Conservation (phyloP, 129 eudicot genomes). For the Flaveria bidentis region DNA sequence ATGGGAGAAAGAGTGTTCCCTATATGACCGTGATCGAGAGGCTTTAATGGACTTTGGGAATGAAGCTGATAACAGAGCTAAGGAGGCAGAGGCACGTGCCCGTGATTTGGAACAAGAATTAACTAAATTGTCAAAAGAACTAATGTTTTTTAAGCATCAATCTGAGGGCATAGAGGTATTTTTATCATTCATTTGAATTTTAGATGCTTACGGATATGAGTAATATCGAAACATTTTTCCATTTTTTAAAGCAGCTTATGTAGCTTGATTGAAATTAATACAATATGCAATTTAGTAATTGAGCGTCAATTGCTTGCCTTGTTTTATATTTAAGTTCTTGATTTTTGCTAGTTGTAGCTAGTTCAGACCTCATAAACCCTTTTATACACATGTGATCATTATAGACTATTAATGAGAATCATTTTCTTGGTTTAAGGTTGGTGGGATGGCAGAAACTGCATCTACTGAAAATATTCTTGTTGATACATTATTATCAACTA, state of each 20-base stretch:
- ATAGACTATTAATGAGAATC: background rate
- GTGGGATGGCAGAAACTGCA: constrained; percentile 29
- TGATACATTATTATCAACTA: constrained; percentile 55
- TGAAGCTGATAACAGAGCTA: constrained; percentile 83
- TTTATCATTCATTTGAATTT: background rate
- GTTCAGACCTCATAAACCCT: no score
- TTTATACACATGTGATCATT: background rate
- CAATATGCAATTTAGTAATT: background rate
- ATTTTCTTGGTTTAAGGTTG: constrained; percentile 40
- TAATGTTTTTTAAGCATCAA: constrained; percentile 47
- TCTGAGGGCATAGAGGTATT: constrained; percentile 48
- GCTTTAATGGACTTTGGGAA: constrained; percentile 90
- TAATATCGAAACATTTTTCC: background rate
- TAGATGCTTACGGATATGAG: background rate
- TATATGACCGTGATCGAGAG: constrained; percentile 77
- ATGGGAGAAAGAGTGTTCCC: constrained; percentile 82
- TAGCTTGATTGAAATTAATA: background rate
- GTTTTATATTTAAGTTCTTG: background rate
- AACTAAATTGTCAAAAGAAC: constrained; percentile 50
- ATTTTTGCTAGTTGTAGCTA: background rate
- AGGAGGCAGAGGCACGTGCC: constrained; percentile 57
- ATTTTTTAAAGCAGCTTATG: background rate
- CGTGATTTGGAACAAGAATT: constrained; percentile 67
- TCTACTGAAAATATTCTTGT: constrained; percentile 50
- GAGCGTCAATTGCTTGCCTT: background rate